Base-by-base conservation (phyloP, 371 early-diverging fungal genomes). In the Parasitella parasitica region DNA sequence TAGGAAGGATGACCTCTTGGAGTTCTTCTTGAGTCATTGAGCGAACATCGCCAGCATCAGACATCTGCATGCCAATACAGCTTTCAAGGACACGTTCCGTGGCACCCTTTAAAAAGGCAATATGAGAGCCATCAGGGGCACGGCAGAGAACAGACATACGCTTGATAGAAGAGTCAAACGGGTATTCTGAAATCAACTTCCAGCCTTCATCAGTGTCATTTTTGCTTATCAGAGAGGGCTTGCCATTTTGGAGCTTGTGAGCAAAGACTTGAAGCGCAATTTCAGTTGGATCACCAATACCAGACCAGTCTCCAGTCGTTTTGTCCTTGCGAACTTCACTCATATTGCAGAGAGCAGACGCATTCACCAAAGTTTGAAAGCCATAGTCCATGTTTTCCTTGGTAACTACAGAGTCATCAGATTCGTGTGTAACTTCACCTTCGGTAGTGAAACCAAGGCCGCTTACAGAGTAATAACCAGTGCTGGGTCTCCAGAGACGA, bases 201-300 rank as follows among this genome's bases (percentile, higher is more conserved):
- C 83, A 91, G 9, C 81, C 67, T 7, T 59, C 48, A 34, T 72
- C 64, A 52, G 67, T 41, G 13, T 38, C 20, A 16, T 54, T 49
- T 22, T 59, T 63, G 56, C 54, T 64, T 49, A 82, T 78, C 59
- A 89, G 66, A 54, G 75, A 52, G 5, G 86, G 77, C 59, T 90
- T 90, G 36, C 89, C 86, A 68, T 87, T 83, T 0, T 88, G 73
- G 6, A 89, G 74, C 64, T 89, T 91, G 55, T 84, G 78, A 3
- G 92, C 91, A 68, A 91, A 90, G 12, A 91, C 89, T 48, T 90
- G 89, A 55, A 91, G 76, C 3, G 92, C 90, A 30, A 85, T 54
- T 75, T 94, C 94, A 1, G 94, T 94, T 8, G 94, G 92, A 65
- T 93, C 94, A 59, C 94, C 93, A 49, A 90, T 75, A n/a, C 88